Evolutionary conservation across 495 filamentous ascomycete genomes (phyloP).

Genomic region (Penicillium egyptiacum): DNA sequence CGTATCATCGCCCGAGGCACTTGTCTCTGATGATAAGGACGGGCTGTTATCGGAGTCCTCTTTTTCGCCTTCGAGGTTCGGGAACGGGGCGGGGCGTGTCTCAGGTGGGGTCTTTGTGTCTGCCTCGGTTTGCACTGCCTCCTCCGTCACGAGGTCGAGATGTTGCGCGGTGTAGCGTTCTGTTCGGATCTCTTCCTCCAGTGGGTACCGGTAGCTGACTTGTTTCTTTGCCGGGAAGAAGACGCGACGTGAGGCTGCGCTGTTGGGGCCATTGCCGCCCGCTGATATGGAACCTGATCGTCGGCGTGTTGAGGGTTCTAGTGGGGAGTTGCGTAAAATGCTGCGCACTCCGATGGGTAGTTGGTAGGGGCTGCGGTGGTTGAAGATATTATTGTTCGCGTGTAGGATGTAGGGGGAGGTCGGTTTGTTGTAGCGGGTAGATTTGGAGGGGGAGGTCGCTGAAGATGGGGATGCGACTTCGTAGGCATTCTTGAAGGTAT

Average conservation of each 20-base stretch:
- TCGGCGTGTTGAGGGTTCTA: constrained; percentile 35
- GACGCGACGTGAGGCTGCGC: constrained; percentile 41
- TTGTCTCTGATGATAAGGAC: constrained; percentile 37
- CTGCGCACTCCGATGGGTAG: constrained; percentile 64
- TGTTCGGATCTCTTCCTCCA: constrained; percentile 58
- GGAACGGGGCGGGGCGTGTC: constrained; percentile 20
- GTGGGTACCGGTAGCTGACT: constrained; percentile 52
- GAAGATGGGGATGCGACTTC: constrained; percentile 65
- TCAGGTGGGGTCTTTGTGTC: constrained; percentile 14
- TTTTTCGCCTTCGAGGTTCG: constrained; percentile 37
- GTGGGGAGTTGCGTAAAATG: constrained; percentile 75
- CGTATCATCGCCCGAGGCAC: constrained; percentile 45
- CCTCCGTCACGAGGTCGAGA: constrained; percentile 23
- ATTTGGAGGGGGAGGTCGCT: constrained; percentile 41
- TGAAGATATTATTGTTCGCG: constrained; percentile 26
- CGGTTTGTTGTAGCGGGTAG: constrained; percentile 37
- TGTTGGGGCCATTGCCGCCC: constrained; percentile 31
- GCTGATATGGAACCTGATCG: constrained; percentile 44
- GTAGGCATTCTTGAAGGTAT: constrained; percentile 80
- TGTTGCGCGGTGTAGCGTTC: constrained; percentile 53
- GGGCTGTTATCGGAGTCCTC: constrained; percentile 42
- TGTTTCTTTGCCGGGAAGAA: constrained; percentile 59
- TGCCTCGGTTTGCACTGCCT: constrained; percentile 14
- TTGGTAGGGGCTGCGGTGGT: constrained; percentile 56
- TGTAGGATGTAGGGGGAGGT: constrained; percentile 28